Evolutionary conservation across 306 rosid species (phyloP).

Genomic region (Sophora flavescens): DNA sequence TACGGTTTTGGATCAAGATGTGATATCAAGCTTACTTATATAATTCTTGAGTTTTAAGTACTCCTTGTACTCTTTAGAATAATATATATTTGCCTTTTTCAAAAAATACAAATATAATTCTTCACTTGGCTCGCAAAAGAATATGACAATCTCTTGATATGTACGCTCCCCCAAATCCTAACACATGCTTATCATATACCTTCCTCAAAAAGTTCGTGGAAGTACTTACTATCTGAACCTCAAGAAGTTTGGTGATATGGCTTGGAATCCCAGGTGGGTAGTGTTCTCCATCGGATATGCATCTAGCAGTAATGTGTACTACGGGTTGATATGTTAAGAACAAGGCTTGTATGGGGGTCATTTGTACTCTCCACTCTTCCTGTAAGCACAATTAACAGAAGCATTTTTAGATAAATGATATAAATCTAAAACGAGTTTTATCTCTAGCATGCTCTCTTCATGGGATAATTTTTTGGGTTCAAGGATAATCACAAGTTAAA

Average conservation of each 20-base stretch:
- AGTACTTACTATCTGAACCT: conserved; percentile 40
- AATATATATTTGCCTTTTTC: too few relatives aligned
- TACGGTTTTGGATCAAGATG: too few relatives aligned
- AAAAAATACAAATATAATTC: too few relatives aligned
- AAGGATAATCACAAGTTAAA: too few relatives aligned
- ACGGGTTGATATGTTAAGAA: conserved; percentile 41
- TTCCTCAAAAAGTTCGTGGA: not conserved
- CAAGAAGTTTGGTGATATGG: conserved; percentile 40
- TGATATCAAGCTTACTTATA: too few relatives aligned
- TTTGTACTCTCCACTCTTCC: conserved; percentile 51
- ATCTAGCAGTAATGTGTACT: conserved; percentile 38
- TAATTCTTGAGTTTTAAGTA: too few relatives aligned
- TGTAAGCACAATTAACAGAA: not conserved
- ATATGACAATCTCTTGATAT: too few relatives aligned
- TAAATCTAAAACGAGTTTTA: not conserved
- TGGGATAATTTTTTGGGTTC: not conserved
- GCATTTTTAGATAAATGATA: not conserved
- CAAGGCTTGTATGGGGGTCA: conserved; percentile 37
- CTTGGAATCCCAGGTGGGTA: conserved; percentile 47
- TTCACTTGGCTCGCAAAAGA: too few relatives aligned
- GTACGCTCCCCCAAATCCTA: too few relatives aligned
- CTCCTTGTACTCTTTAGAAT: too few relatives aligned
- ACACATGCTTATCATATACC: too few relatives aligned
- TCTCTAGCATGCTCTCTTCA: not conserved
- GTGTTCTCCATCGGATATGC: conserved; percentile 34